Percentiles rank a stretch among this genome's conserved stretches.
Conservation (phyloP, 148 eudicot genomes). For the Limonium bicolor region DNA sequence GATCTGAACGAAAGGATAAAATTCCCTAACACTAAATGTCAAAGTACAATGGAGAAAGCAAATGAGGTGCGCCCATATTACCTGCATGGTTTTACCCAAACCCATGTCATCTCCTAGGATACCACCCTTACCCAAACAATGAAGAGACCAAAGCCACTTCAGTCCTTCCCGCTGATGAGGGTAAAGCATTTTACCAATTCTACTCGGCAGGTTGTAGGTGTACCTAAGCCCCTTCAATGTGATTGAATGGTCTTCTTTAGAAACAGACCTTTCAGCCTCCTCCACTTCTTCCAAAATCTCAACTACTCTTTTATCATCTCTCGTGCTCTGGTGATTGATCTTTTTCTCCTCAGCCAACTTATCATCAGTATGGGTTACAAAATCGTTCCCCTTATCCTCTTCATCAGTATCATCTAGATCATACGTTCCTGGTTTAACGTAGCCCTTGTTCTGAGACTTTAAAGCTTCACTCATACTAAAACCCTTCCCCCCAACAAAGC, state of each 20-base stretch:
- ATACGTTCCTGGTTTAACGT: slow-evolving; percentile 5
- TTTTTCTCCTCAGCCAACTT: slow-evolving; percentile 14
- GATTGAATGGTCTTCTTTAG: slow-evolving; percentile 18
- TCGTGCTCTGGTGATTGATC: slow-evolving; percentile 9
- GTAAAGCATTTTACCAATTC: slow-evolving; percentile 66
- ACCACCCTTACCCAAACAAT: slow-evolving; percentile 88
- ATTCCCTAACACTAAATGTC: neutral
- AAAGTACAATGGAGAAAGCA: neutral
- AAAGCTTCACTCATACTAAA: slow-evolving; percentile 2
- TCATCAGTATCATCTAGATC: slow-evolving; percentile 7
- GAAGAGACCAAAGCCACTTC: slow-evolving; percentile 98
- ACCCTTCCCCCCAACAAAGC: slow-evolving; percentile 9
- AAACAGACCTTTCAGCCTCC: slow-evolving; percentile 19
- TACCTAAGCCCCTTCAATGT: slow-evolving; percentile 33
- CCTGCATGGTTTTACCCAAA: slow-evolving; percentile 99
- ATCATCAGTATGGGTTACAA: slow-evolving; percentile 24
- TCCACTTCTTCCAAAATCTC: slow-evolving; percentile 16
- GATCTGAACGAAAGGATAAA: slow-evolving; percentile 29
- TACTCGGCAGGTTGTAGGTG: slow-evolving; percentile 33
- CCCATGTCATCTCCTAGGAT: slow-evolving; percentile 99
- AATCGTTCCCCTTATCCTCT: slow-evolving; percentile 34
- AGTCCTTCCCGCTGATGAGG: slow-evolving; percentile 96
- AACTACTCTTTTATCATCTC: slow-evolving; percentile 22
- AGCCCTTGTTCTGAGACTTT: slow-evolving; percentile 10
- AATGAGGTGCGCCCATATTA: slow-evolving; percentile 13